Evolutionary conservation across 2,329 filamentous ascomycete species (phyloP).

Genomic region (Neoascochyta sp.): DNA sequence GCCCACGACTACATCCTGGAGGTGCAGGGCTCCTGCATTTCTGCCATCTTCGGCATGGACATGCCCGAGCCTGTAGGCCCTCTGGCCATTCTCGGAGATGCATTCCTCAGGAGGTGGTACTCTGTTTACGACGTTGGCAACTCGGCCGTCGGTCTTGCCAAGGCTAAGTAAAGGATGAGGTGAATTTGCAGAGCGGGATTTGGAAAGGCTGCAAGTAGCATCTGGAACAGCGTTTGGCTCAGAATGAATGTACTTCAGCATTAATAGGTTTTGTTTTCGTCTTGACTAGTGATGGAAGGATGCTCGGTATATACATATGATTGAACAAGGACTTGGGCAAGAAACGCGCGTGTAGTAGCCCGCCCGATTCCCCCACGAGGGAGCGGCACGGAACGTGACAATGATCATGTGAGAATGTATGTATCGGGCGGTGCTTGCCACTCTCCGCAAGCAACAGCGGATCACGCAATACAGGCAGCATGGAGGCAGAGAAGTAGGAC

Average conservation of each 20-base stretch:
- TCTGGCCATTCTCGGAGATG: slow-evolving; percentile 90
- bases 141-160: slow-evolving; percentile 82
- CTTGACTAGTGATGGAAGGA: no score
- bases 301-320: no score
- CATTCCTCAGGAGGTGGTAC: slow-evolving; percentile 79
- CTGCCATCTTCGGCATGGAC: slow-evolving; percentile 94
- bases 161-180: slow-evolving; percentile 60
- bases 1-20: slow-evolving; percentile 94
- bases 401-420: no score
- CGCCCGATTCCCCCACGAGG: no score
- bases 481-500: no score
- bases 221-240: slow-evolving; percentile 16
- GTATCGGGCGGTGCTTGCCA: no score
- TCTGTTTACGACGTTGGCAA: slow-evolving; percentile 94
- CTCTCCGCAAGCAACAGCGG: no score
- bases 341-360: no score
- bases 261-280: slow-evolving; percentile 10
- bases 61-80: slow-evolving; percentile 80
- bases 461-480: no score
- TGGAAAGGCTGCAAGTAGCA: slow-evolving; percentile 4
- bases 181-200: neutral
- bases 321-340: no score
- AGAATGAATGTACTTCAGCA: slow-evolving; percentile 17
- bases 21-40: slow-evolving; percentile 92
- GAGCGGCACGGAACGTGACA: no score